These are phyloP conservation scores for Fusarium albosuccineum DNA, from an alignment of 2,329 filamentous ascomycete species.

Conservation along the genomic window DNA sequence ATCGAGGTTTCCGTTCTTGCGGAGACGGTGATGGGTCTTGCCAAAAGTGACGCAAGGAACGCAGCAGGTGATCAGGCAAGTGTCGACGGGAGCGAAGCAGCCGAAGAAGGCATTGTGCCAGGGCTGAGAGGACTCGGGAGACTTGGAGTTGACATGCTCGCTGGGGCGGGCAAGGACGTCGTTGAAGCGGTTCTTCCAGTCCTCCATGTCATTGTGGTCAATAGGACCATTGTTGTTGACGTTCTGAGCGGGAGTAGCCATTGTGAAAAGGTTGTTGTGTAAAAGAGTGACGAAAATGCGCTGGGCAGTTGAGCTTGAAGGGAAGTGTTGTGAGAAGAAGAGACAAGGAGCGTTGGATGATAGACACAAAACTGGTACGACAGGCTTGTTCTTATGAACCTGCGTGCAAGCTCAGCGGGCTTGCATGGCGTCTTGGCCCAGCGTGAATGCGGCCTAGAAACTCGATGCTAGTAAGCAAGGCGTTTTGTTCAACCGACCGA, in stretches of 20 bases:
- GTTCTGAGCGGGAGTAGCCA: slow-evolving; percentile 37
- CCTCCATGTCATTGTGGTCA: slow-evolving; percentile 57
- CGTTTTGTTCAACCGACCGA: slow-evolving; percentile 8
- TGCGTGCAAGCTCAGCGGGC: no score
- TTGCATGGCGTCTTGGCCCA: background rate
- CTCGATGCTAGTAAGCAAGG: slow-evolving; percentile 25
- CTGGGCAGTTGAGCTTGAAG: slow-evolving; percentile 6
- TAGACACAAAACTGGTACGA: background rate
- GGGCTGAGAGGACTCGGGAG: slow-evolving; percentile 52
- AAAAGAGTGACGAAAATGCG: slow-evolving; percentile 21
- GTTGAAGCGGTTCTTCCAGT: slow-evolving; percentile 61
- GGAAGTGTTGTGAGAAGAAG: slow-evolving; percentile 8
- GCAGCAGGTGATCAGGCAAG: slow-evolving; percentile 61
- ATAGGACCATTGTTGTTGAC: slow-evolving; percentile 51
- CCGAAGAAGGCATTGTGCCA: slow-evolving; percentile 59
- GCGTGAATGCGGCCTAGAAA: slow-evolving; percentile 1
- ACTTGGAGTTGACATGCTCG: slow-evolving; percentile 59
- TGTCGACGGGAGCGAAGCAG: slow-evolving; percentile 60
- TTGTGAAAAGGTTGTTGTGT: slow-evolving; percentile 16
- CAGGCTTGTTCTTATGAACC: slow-evolving; percentile 7
- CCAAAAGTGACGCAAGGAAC: slow-evolving; percentile 63
- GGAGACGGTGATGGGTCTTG: slow-evolving; percentile 61
- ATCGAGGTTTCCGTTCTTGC: slow-evolving; percentile 55
- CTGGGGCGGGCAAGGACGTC: slow-evolving; percentile 57
- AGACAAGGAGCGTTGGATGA: slow-evolving; percentile 19